phyloP scores from a whole-genome alignment of 1,139 yeast genomes.

The Yamadazyma oceani region DNA sequence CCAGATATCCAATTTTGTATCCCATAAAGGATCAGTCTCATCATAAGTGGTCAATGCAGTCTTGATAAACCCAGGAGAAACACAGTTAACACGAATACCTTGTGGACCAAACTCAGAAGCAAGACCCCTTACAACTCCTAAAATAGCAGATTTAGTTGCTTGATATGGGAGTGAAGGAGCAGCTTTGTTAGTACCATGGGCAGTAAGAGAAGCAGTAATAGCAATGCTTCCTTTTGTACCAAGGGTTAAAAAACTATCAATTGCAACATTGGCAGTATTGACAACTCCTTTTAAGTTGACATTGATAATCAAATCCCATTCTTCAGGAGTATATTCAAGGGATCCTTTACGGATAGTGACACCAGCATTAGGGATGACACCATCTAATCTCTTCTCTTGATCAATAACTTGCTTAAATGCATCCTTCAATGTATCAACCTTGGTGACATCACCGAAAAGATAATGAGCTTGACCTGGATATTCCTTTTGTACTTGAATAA shows the following conservation, averaged over 20 bases:
- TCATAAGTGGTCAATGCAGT: constrained; percentile 44
- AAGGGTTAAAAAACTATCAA: constrained; percentile 9
- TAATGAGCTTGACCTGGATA: constrained; percentile 11
- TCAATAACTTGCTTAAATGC: constrained; percentile 54
- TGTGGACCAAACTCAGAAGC: constrained; percentile 54
- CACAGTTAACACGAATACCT: constrained; percentile 50
- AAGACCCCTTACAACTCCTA: constrained; percentile 50
- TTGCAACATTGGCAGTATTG: constrained; percentile 53
- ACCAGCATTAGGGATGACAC: constrained; percentile 86
- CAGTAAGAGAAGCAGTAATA: constrained; percentile 61
- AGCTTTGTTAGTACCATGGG: constrained; percentile 53
- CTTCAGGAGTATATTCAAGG: constrained; percentile 43
- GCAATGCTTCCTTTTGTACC: constrained; percentile 55
- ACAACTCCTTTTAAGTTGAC: constrained; percentile 57
- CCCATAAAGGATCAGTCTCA: constrained; percentile 38
- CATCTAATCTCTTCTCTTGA: constrained; percentile 72
- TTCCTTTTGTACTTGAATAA: constrained; percentile 9
- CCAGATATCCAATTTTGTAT: constrained; percentile 29
- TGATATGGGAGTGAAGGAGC: constrained; percentile 40
- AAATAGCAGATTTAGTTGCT: constrained; percentile 56
- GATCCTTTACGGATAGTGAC: constrained; percentile 76
- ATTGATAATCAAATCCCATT: constrained; percentile 50
- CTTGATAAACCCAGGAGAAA: constrained; percentile 54
- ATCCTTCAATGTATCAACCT: constrained; percentile 30
- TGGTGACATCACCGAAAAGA: constrained; percentile 12